Conservation (phyloP, 106 monocot genomes). For the Dendrobium officinale region DNA sequence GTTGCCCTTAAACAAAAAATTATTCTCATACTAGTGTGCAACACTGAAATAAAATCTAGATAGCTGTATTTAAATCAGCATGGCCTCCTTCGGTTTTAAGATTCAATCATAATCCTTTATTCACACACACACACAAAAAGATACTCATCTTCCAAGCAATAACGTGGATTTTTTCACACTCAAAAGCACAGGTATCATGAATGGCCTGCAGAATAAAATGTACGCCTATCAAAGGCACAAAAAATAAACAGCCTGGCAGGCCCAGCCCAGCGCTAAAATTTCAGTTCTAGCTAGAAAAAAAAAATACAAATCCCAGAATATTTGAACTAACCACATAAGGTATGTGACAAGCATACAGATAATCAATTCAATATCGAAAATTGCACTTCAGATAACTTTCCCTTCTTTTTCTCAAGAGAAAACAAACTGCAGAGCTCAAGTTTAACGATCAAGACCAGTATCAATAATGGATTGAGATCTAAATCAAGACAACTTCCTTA, state of each 20-base stretch:
- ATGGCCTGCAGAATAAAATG: neutral
- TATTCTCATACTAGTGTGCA: neutral
- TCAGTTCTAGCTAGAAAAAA: neutral
- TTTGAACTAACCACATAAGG: neutral
- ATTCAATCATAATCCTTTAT: neutral
- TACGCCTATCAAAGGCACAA: neutral
- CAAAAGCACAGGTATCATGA: neutral
- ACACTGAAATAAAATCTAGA: neutral
- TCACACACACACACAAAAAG: no score
- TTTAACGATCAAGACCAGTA: neutral
- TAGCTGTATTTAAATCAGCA: neutral
- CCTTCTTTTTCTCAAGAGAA: neutral
- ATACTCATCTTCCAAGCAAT: neutral
- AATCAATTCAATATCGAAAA: neutral
- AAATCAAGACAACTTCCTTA: neutral
- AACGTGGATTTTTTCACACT: neutral
- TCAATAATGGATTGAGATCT: neutral
- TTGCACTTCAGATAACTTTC: neutral
- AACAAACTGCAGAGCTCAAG: neutral
- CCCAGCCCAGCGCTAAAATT: neutral
- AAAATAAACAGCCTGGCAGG: neutral
- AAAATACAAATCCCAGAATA: no score
- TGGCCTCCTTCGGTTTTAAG: neutral
- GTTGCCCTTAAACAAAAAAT: neutral
- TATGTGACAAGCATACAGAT: neutral